Evolutionary conservation across 352 stramenopile genomes (phyloP), one percentile per base, ranked within the genome.

Genomic region (Pythium phragmiticola): DNA sequence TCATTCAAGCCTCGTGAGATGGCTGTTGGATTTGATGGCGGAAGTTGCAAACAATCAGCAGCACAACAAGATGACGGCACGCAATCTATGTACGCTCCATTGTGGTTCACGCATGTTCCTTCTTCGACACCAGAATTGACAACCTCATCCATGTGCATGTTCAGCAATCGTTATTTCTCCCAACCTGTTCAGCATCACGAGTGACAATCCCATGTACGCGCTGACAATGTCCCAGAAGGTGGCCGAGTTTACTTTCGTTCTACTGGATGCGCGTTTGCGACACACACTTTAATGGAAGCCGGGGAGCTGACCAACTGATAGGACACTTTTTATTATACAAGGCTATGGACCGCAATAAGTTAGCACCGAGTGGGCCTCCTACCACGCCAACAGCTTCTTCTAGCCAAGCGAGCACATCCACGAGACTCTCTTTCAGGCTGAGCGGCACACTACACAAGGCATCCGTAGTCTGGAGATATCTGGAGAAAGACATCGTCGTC

Each of bases 401-500:
- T 37, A 23, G 30, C 43, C 12, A 42, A 46, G 36, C 11, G 17
- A 57, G 46, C 19, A 33, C 4, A 30, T 36, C 19, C 16, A 16
- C 39, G 39, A 46, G 39, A 46, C 39, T 46, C 39, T 46, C 17
- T 12, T 16, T 19, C 39, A 8, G 21, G 49, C 28, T 12, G 30
- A 17, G 28, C 28, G 13, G 39, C 41, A 43, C 11, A 63, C 73
- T 76, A 94, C 46, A 91, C 83, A 14, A 94, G 73, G 47, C 83
- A 94, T 42, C 85, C 85, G 57, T 91, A 94, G 60, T 92, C 83
- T 7, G 85, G 82, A 4, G 85, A 94, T 55, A 94, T 92, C 48
- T 94, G 85, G 43, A 89, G 75, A 57, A 94, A 94, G 48, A 94
- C 84, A 59, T 92, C 83, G 59, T 94, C 85, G 17, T 90, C 80